Conservation (phyloP, 768 basidiomycete genomes). For the Termitomyces sp. region DNA sequence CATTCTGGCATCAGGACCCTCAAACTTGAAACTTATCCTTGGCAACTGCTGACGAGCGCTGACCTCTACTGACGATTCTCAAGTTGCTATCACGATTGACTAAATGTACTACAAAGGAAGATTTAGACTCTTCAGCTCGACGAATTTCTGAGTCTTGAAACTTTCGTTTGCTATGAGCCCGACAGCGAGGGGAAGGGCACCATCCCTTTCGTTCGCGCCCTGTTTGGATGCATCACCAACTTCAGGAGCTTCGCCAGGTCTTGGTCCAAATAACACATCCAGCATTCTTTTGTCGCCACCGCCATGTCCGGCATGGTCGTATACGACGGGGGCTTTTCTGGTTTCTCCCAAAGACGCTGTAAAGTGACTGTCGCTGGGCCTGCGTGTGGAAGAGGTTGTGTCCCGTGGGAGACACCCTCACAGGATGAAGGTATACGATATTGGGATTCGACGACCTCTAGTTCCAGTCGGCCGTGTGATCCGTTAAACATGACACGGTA, state of each 20-base stretch:
- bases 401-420: slow-evolving; percentile 35
- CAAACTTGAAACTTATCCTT: too few relatives aligned
- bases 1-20: too few relatives aligned
- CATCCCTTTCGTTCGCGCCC: slow-evolving; percentile 44
- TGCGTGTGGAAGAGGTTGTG: slow-evolving; percentile 34
- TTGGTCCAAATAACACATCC: slow-evolving; percentile 43
- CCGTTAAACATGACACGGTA: slow-evolving; percentile 54
- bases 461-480: slow-evolving; percentile 46
- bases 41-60: too few relatives aligned
- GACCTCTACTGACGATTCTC: neutral
- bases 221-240: slow-evolving; percentile 42
- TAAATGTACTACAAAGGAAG: slow-evolving; percentile 19
- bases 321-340: slow-evolving; percentile 35
- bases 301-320: slow-evolving; percentile 42
- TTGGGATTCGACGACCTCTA: slow-evolving; percentile 45
- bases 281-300: slow-evolving; percentile 48
- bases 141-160: slow-evolving; percentile 41
- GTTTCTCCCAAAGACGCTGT: slow-evolving; percentile 41
- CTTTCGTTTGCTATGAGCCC: slow-evolving; percentile 48
- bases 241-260: slow-evolving; percentile 36
- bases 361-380: slow-evolving; percentile 40
- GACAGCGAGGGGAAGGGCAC: slow-evolving; percentile 43
- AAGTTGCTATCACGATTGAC: neutral
- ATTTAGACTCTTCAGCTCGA: slow-evolving; percentile 30
- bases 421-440: slow-evolving; percentile 27